Evolutionary conservation across 345 rosid species (phyloP), one percentile per base, ranked within the genome.

Genomic region (Boechera stricta): DNA sequence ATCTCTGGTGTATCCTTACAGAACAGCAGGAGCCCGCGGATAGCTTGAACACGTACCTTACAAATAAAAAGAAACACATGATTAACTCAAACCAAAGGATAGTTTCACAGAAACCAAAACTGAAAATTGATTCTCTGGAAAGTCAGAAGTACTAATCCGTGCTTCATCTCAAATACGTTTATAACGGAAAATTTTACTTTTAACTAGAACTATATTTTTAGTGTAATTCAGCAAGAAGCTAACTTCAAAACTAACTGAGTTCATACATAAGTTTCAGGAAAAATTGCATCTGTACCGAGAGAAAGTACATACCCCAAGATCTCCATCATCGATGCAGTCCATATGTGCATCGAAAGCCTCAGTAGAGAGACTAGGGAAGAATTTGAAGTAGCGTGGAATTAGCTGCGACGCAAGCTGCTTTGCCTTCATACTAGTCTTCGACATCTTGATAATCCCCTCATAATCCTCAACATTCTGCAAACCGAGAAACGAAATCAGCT

Each of bases 31-130:
- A 96, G 91, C 32, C 97, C 99, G 8, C 99, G 86, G 48, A 96
- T 93, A 5, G 98, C 99, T 84, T 93, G 99, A 79, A 96, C 98
- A 29, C 98, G 88, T n/a, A 93, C 98, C 99, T 36, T 96, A 72
- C 39, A 85, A 18, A 71, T n/a, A 26, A 42, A 48, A 41, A 48
- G 3, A 68, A 44, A 59, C 11, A 78, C 26, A 56, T 32, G 45
- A 4, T 48, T 66, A 65, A 64, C 61, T 44, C 52, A 55, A 31
- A 71, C 51, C 71, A 45, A 70, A 64, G 31, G 4, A 57, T 2
- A 41, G 9, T 24, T 35, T 45, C 10, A 42, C 7, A 66, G 10
- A 32, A 31, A 35, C 41, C n/a, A 55, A 65, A 65, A 33, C 47
- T 54, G 7, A 15, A 45, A 47, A n/a, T 26, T 10, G 42, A 26